Evolutionary conservation across 2,329 filamentous ascomycete species (phyloP).

Genomic region (Zymoseptoria pseudotritici): DNA sequence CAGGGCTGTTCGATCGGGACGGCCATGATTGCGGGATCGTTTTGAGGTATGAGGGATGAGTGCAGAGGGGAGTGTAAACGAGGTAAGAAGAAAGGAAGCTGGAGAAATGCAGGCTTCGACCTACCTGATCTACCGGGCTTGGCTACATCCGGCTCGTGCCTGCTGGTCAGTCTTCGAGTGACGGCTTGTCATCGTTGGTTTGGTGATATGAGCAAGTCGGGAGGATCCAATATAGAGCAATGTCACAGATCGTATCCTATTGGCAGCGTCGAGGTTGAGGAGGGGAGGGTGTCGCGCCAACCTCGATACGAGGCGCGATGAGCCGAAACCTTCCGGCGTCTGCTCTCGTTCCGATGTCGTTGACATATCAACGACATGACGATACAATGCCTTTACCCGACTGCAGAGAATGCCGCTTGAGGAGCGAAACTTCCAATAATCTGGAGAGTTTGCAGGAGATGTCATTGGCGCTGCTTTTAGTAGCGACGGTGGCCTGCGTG

Average conservation of each 20-base stretch:
- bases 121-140: not conserved
- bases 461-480: too few species aligned
- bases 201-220: not conserved
- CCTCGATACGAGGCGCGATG: too few species aligned
- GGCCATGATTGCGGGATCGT: slow-evolving; percentile 27
- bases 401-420: too few species aligned
- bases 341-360: too few species aligned
- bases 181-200: not conserved
- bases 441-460: too few species aligned
- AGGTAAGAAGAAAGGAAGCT: not conserved
- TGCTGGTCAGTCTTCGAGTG: too few species aligned
- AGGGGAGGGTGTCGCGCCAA: too few species aligned
- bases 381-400: too few species aligned
- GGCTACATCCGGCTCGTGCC: not conserved
- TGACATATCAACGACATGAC: too few species aligned
- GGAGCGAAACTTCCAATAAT: too few species aligned
- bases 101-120: not conserved
- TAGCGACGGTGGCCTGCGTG: too few species aligned
- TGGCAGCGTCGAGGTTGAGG: not conserved
- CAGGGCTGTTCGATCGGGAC: slow-evolving; percentile 25
- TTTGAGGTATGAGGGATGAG: slow-evolving; percentile 1
- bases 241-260: not conserved
- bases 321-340: too few species aligned
- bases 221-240: not conserved
- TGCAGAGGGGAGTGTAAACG: not conserved